These are phyloP conservation scores for Nyssa sinensis DNA, from an alignment of 148 eudicot species.

Conservation along the genomic window DNA sequence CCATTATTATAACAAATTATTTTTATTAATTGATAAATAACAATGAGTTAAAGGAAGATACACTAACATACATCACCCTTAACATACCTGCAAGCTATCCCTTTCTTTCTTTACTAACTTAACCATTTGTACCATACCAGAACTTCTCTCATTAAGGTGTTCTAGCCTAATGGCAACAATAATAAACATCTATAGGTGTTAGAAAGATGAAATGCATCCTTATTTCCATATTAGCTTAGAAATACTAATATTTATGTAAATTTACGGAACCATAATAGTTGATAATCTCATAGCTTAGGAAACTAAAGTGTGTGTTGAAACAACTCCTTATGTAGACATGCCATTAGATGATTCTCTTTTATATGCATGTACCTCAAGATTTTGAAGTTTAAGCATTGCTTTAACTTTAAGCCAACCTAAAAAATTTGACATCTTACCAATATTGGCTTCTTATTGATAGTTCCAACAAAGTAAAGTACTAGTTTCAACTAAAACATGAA, in stretches of 20 bases:
- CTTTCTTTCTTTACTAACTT: constrained; percentile 97
- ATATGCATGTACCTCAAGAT: too few relatives aligned
- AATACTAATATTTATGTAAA: not conserved
- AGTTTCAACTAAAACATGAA: too few relatives aligned
- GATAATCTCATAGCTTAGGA: too few relatives aligned
- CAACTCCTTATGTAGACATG: too few relatives aligned
- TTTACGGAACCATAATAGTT: not conserved
- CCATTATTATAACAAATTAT: too few relatives aligned
- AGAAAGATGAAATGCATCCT: constrained; percentile 3
- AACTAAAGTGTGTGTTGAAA: too few relatives aligned
- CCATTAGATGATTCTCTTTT: too few relatives aligned
- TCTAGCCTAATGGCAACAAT: constrained; percentile 54
- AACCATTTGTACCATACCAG: constrained; percentile 97
- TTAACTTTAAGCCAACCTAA: too few relatives aligned
- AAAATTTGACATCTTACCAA: too few relatives aligned
- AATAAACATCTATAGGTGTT: not conserved
- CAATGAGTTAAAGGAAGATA: not conserved
- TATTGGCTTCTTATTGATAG: too few relatives aligned
- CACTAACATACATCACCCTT: not conserved
- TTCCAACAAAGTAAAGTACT: too few relatives aligned
- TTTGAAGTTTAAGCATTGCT: too few relatives aligned
- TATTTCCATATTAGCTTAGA: not conserved
- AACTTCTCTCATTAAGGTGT: constrained; percentile 76
- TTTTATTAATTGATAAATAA: not conserved
- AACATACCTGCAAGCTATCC: constrained; percentile 75